Evolutionary conservation across 768 basidiomycete species (phyloP).

Genomic region (Dioszegia crocea): DNA sequence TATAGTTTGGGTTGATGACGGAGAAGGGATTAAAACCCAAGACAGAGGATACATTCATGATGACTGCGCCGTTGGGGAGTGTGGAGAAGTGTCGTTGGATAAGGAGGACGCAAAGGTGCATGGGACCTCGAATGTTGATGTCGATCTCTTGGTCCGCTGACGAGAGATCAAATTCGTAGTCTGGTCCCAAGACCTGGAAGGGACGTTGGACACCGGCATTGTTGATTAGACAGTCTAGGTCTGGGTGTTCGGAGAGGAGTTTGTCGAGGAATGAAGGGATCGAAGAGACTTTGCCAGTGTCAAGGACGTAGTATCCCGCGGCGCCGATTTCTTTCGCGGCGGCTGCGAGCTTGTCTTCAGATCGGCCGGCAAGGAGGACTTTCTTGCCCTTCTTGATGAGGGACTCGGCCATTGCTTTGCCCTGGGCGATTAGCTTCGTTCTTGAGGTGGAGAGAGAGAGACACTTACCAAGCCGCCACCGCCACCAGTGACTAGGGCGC

Average conservation of each 20-base stretch:
- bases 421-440: conserved; percentile 15
- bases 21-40: conserved; percentile 29
- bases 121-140: conserved; percentile 30
- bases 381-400: conserved; percentile 27
- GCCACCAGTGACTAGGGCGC: conserved; percentile 29
- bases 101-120: conserved; percentile 23
- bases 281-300: conserved; percentile 20
- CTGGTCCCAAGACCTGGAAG: conserved; percentile 19
- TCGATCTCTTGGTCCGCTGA: conserved; percentile 33
- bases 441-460: too few relatives aligned
- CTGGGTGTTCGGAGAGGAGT: conserved; percentile 26
- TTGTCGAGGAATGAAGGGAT: conserved; percentile 20
- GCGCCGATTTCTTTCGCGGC: conserved; percentile 28
- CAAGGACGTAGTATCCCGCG: conserved; percentile 30
- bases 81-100: conserved; percentile 23
- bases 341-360: conserved; percentile 16
- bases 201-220: conserved; percentile 35
- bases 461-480: conserved; percentile 31
- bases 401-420: conserved; percentile 34
- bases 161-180: conserved; percentile 24
- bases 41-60: conserved; percentile 35
- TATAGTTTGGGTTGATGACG: conserved; percentile 32
- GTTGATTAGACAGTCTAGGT: conserved; percentile 36
- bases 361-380: conserved; percentile 24
- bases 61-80: conserved; percentile 20